Evolutionary conservation across 2,329 filamentous ascomycete species (phyloP), one percentile per base, ranked within the genome.

Genomic region (Aspergillus bombycis): DNA sequence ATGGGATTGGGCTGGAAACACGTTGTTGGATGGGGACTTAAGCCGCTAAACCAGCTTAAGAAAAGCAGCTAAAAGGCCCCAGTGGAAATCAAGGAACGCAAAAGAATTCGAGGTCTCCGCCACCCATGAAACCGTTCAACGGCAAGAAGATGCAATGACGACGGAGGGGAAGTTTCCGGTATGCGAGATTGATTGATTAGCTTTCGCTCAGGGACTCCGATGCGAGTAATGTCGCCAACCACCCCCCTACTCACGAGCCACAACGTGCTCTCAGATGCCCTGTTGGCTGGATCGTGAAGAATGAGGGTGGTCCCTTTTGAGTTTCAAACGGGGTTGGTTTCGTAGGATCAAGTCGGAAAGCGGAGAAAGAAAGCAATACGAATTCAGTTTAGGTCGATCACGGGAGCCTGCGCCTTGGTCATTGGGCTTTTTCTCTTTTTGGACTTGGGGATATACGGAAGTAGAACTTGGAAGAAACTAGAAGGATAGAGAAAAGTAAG

Each of bases 211-310:
- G n/a, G 52, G 52, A 16, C 10, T 32, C 28, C n/a, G 28, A 32
- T 52, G 48, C 48, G n/a, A 26, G 9, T 34, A 21, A 34, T 32
- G 19, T 32, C 2, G 19, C 9, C 48, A 52, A 52, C 34, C 52
- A 55, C n/a, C 32, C 52, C 52, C 52, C 21, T 55, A 21, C n/a
- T 23, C 21, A 23, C 21, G 30, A 55, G 4, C 11, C 36, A 56
- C 56, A 67, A 67, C 63, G 63, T 67, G 65, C 65, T 58, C 58
- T 61, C 60, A 61, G 52, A 62, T 19, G 56, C 36, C 52, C 63
- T 38, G 57, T 62, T 67, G 63, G 65, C 53, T 67, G 65, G 65
- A 41, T 62, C 46, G 61, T 58, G 34, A 57, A 61, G 52, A 32
- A 38, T 38, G 4, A 30, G 12, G n/a, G 32, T 38, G 23, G 26